Conservation (phyloP, 345 rosid genomes). For the Physaria fendleri region DNA sequence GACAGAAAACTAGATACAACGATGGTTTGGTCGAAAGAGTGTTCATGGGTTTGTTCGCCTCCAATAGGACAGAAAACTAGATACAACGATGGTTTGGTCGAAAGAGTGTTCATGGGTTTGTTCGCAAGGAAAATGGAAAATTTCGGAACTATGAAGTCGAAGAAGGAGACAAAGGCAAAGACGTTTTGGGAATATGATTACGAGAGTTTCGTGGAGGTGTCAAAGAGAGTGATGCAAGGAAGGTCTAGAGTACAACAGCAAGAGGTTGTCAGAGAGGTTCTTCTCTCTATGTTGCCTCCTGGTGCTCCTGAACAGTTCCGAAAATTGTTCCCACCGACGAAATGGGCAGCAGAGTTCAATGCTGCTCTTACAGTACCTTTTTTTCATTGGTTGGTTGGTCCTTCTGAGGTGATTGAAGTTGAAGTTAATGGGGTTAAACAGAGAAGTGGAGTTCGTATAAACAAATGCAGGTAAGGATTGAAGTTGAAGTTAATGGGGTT, state of each 20-base stretch:
- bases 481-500: constrained; percentile 72
- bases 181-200: constrained; percentile 59
- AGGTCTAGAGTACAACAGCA: constrained; percentile 69
- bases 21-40: constrained; percentile 77
- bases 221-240: constrained; percentile 80
- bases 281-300: constrained; percentile 90
- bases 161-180: constrained; percentile 26
- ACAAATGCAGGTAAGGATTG: constrained; percentile 26
- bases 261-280: constrained; percentile 81
- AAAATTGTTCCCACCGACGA: constrained; percentile 88
- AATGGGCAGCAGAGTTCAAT: constrained; percentile 94
- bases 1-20: constrained; percentile 69
- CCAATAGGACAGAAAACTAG: constrained; percentile 88
- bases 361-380: constrained; percentile 92
- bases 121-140: constrained; percentile 90
- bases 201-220: constrained; percentile 79
- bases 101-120: constrained; percentile 73
- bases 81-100: constrained; percentile 68
- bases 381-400: constrained; percentile 95
- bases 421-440: constrained; percentile 85
- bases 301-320: constrained; percentile 93
- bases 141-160: constrained; percentile 37
- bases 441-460: constrained; percentile 70
- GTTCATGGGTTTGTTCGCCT: constrained; percentile 85
- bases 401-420: constrained; percentile 72